These are phyloP conservation scores for Cyathus striatus DNA, from an alignment of 768 basidiomycete species.

Conservation along the genomic window DNA sequence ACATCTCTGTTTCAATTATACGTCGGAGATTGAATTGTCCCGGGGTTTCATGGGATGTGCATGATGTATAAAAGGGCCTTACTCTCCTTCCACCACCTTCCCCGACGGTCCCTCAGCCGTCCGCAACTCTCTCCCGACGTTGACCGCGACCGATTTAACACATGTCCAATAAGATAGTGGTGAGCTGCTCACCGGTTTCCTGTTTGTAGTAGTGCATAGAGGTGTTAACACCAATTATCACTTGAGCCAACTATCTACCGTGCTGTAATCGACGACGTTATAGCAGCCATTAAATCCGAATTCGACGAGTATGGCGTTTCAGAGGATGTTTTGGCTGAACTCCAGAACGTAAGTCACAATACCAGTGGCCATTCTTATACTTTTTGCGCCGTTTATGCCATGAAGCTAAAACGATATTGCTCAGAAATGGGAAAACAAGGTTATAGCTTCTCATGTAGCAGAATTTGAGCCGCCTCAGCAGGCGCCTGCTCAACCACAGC, in stretches of 20 bases:
- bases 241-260: slow-evolving; percentile 90
- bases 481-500: slow-evolving; percentile 29
- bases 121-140: slow-evolving; percentile 25
- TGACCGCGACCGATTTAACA: slow-evolving; percentile 16
- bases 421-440: slow-evolving; percentile 96
- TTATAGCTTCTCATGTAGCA: slow-evolving; percentile 91
- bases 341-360: slow-evolving; percentile 73
- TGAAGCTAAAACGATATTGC: slow-evolving; percentile 7
- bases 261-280: slow-evolving; percentile 94
- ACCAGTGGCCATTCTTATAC: background rate
- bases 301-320: slow-evolving; percentile 96
- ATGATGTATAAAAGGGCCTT: slow-evolving; percentile 46
- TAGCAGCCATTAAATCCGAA: slow-evolving; percentile 79
- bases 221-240: slow-evolving; percentile 46
- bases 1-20: slow-evolving; percentile 13
- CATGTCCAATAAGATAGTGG: slow-evolving; percentile 99
- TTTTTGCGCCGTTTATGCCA: slow-evolving; percentile 3
- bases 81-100: slow-evolving; percentile 34
- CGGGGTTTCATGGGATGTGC: slow-evolving; percentile 31
- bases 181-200: slow-evolving; percentile 73
- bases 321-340: slow-evolving; percentile 82
- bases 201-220: slow-evolving; percentile 49
- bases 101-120: slow-evolving; percentile 30
- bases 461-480: slow-evolving; percentile 68
- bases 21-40: slow-evolving; percentile 42